Evolutionary conservation across 331 rosid genomes (phyloP).

Genomic region (Malus hybrid): DNA sequence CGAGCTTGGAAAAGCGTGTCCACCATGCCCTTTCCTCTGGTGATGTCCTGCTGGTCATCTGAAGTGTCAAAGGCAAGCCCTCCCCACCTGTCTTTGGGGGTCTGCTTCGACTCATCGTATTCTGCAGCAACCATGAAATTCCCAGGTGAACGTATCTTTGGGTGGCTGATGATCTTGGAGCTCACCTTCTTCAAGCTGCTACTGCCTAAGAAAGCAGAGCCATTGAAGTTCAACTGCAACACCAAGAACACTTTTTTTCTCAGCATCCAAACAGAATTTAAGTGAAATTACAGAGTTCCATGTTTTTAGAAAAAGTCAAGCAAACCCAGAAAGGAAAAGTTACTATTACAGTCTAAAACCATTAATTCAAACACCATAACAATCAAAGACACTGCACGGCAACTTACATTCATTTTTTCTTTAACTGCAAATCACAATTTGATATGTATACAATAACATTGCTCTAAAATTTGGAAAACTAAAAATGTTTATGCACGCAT

Average conservation of each 20-base stretch:
- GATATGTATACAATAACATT: neutral
- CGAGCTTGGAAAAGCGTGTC: conserved; percentile 77
- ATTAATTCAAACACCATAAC: neutral
- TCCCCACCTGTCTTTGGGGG: conserved; percentile 61
- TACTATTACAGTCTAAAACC: neutral
- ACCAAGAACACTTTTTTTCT: neutral
- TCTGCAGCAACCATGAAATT: conserved; percentile 47
- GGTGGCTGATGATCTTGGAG: conserved; percentile 7
- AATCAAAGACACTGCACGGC: neutral
- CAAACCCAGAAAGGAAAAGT: neutral
- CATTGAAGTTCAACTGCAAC: conserved; percentile 47
- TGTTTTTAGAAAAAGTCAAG: neutral
- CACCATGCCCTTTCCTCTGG: conserved; percentile 83
- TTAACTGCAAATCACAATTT: neutral
- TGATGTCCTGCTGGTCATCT: conserved; percentile 88
- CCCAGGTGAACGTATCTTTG: conserved; percentile 15
- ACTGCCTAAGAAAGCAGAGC: conserved; percentile 44
- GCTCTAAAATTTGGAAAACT: neutral
- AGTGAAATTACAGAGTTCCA: neutral
- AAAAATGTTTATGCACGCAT: too few relatives aligned
- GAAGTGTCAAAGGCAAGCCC: conserved; percentile 73
- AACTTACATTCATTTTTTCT: neutral
- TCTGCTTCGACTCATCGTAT: conserved; percentile 56
- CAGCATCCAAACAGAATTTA: neutral
- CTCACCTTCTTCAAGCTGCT: conserved; percentile 21